phyloP scores from a whole-genome alignment of 2,329 filamentous ascomycete species.

The Eutypa lata region DNA sequence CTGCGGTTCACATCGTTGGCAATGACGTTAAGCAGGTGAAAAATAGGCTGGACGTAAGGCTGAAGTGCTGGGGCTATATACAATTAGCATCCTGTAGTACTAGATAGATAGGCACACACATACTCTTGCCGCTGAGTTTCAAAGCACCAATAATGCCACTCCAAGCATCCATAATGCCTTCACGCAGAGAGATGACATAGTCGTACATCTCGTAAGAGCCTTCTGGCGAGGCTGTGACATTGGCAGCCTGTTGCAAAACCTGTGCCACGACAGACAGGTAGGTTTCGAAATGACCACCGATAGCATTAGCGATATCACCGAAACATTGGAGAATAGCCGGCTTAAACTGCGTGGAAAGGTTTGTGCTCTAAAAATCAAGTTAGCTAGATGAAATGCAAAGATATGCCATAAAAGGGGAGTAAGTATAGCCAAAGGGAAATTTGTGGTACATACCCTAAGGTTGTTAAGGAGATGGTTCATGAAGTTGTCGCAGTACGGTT shows the following conservation, averaged over 20 bases:
- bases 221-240: slow-evolving; percentile 74
- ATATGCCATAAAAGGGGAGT: neutral
- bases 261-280: slow-evolving; percentile 91
- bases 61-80: slow-evolving; percentile 63
- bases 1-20: slow-evolving; percentile 82
- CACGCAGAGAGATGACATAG: slow-evolving; percentile 89
- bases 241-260: slow-evolving; percentile 88
- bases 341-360: slow-evolving; percentile 95
- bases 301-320: slow-evolving; percentile 94
- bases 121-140: slow-evolving; percentile 77
- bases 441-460: slow-evolving; percentile 60
- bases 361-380: slow-evolving; percentile 60
- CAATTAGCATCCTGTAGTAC: slow-evolving; percentile 22
- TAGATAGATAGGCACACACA: slow-evolving; percentile 27
- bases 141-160: slow-evolving; percentile 93
- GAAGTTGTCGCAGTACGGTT: slow-evolving; percentile 93
- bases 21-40: slow-evolving; percentile 79
- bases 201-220: slow-evolving; percentile 93
- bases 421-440: slow-evolving; percentile 3
- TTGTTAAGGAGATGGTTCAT: slow-evolving; percentile 98
- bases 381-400: slow-evolving; percentile 21
- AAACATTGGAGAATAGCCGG: slow-evolving; percentile 97
- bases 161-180: slow-evolving; percentile 99
- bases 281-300: slow-evolving; percentile 85
- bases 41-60: slow-evolving; percentile 80